These are phyloP conservation scores for Pleurotus pulmonarius DNA, from an alignment of 768 basidiomycete genomes.

Conservation along the genomic window DNA sequence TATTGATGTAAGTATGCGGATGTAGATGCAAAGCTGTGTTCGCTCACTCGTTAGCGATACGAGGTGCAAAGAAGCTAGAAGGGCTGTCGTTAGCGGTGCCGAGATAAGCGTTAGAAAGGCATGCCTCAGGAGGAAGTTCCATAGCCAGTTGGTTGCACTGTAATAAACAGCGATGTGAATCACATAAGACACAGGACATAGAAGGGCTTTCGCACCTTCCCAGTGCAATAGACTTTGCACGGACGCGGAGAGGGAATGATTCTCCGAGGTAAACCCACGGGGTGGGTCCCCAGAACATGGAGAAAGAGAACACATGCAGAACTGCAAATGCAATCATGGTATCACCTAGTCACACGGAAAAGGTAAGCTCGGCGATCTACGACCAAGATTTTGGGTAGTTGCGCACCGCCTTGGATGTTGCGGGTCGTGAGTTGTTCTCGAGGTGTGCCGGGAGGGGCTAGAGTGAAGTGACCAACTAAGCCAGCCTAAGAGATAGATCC, in stretches of 20 bases:
- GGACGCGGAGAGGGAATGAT: slow-evolving; percentile 77
- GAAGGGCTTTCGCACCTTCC: slow-evolving; percentile 34
- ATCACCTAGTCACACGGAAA: slow-evolving; percentile 37
- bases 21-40: not conserved
- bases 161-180: too few species aligned
- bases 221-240: slow-evolving; percentile 76
- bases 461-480: slow-evolving; percentile 64
- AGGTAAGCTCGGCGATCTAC: not conserved
- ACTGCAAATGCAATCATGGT: slow-evolving; percentile 73
- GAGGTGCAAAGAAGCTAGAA: slow-evolving; percentile 57
- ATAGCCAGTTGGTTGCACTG: slow-evolving; percentile 56
- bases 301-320: slow-evolving; percentile 70
- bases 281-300: slow-evolving; percentile 75
- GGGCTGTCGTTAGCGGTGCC: too few species aligned
- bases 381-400: not conserved
- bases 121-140: slow-evolving; percentile 80
- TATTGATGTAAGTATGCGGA: not conserved
- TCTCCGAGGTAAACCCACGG: slow-evolving; percentile 76
- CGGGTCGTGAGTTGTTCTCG: slow-evolving; percentile 42
- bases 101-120: too few species aligned
- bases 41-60: slow-evolving; percentile 52
- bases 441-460: slow-evolving; percentile 52
- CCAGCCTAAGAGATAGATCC: slow-evolving; percentile 43
- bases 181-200: not conserved
- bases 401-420: slow-evolving; percentile 50